Conservation (phyloP, 306 rosid species). For the Corylus avellana region DNA sequence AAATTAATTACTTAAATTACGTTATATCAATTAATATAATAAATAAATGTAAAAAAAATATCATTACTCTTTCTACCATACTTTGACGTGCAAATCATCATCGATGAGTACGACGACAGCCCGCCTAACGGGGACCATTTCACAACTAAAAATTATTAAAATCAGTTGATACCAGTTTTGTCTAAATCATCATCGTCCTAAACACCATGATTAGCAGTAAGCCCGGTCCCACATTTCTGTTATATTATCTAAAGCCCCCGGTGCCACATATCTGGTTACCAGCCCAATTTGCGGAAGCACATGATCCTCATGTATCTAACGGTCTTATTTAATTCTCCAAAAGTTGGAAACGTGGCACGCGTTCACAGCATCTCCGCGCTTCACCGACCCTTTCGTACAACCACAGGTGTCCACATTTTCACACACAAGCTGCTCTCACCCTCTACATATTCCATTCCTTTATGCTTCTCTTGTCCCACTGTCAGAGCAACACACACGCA, state of each 20-base stretch:
- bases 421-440: background rate
- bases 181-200: no score
- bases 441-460: background rate
- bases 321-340: background rate
- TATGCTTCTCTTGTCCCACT: background rate
- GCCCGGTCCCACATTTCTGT: no score
- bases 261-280: background rate
- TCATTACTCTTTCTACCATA: no score
- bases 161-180: no score
- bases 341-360: conserved; percentile 23
- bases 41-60: no score
- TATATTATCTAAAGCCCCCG: background rate
- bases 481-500: background rate
- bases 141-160: no score
- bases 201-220: background rate
- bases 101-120: no score
- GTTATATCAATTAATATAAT: no score
- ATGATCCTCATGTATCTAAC: conserved; percentile 6
- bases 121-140: no score
- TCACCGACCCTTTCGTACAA: conserved; percentile 26
- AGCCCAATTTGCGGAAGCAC: background rate
- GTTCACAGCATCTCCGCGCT: background rate
- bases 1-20: no score
- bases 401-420: conserved; percentile 5
- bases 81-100: no score